phyloP scores from a whole-genome alignment of 495 filamentous ascomycete genomes.

The Elasticomyces elasticus region DNA sequence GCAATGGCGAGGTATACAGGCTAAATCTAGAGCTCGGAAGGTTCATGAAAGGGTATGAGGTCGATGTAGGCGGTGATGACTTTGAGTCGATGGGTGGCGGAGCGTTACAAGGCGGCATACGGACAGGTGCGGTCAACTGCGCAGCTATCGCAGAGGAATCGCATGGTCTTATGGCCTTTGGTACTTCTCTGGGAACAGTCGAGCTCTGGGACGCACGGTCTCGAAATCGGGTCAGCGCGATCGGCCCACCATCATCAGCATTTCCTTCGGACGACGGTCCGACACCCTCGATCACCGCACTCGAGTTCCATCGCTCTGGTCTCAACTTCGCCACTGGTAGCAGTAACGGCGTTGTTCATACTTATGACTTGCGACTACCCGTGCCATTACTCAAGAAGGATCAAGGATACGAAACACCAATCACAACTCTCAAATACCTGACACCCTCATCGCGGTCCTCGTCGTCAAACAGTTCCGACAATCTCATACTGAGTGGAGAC shows the following conservation, averaged over 20 bases:
- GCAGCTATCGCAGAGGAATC: slow-evolving; percentile 82
- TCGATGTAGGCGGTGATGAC: slow-evolving; percentile 82
- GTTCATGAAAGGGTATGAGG: slow-evolving; percentile 70
- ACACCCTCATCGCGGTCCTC: slow-evolving; percentile 57
- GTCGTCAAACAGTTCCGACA: slow-evolving; percentile 51
- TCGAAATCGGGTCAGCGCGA: slow-evolving; percentile 66
- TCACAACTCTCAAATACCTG: slow-evolving; percentile 82
- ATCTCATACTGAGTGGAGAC: slow-evolving; percentile 84
- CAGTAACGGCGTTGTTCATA: slow-evolving; percentile 74
- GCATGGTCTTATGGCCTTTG: slow-evolving; percentile 87
- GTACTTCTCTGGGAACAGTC: slow-evolving; percentile 88
- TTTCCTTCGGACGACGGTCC: slow-evolving; percentile 32
- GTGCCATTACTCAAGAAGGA: slow-evolving; percentile 79
- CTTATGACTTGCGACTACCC: slow-evolving; percentile 88
- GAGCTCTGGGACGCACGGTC: slow-evolving; percentile 91
- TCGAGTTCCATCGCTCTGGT: slow-evolving; percentile 78
- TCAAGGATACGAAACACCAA: slow-evolving; percentile 90
- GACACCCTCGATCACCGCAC: slow-evolving; percentile 69
- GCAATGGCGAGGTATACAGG: slow-evolving; percentile 81
- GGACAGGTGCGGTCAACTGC: slow-evolving; percentile 75
- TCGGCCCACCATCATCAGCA: slow-evolving; percentile 39
- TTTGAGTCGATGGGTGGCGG: slow-evolving; percentile 50
- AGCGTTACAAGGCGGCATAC: slow-evolving; percentile 72
- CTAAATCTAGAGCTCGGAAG: slow-evolving; percentile 83
- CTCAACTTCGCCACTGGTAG: slow-evolving; percentile 81